Conservation (phyloP, 2,329 filamentous ascomycete genomes). For the Fusarium sarcochroum region DNA sequence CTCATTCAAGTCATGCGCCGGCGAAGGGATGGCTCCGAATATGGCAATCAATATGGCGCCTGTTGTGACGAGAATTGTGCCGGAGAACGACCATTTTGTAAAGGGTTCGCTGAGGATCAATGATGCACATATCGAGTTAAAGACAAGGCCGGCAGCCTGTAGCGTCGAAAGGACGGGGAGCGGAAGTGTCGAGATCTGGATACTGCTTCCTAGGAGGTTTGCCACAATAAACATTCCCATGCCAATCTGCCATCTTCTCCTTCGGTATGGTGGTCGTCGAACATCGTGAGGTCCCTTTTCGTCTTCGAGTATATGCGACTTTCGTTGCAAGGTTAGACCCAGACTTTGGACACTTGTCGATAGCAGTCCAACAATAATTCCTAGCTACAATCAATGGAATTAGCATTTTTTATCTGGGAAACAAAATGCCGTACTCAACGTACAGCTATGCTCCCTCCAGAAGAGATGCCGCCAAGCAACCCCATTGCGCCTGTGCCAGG, state of each 20-base stretch:
- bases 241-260: conserved; percentile 94
- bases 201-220: conserved; percentile 93
- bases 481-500: conserved; percentile 71
- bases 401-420: conserved; percentile 28
- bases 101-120: conserved; percentile 94
- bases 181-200: conserved; percentile 96
- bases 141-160: conserved; percentile 95
- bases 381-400: conserved; percentile 71
- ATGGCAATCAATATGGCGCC: conserved; percentile 94
- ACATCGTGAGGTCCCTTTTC: conserved; percentile 86
- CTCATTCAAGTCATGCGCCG: conserved; percentile 88
- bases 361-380: conserved; percentile 91
- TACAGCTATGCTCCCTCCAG: conserved; percentile 83
- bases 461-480: conserved; percentile 81
- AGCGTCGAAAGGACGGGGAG: conserved; percentile 94
- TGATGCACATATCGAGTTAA: conserved; percentile 98
- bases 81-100: conserved; percentile 91
- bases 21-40: conserved; percentile 94
- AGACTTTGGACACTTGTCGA: conserved; percentile 96
- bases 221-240: conserved; percentile 98
- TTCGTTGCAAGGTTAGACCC: conserved; percentile 94
- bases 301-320: conserved; percentile 98
- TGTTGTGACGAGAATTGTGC: conserved; percentile 87
- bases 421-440: conserved; percentile 50
- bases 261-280: conserved; percentile 87